Conservation (phyloP, 768 basidiomycete genomes). For the Amanita muscaria region DNA sequence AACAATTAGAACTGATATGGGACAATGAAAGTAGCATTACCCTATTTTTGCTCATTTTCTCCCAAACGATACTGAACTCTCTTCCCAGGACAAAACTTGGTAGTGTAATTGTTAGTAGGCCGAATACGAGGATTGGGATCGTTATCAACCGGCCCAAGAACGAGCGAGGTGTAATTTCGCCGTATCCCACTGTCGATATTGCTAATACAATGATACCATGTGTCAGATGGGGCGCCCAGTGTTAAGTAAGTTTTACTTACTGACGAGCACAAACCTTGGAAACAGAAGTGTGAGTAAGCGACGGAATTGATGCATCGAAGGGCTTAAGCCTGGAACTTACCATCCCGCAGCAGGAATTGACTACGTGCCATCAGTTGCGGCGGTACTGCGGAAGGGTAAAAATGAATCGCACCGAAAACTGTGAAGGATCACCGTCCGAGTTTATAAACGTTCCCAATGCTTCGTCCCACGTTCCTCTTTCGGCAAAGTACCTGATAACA, state of each 20-base stretch:
- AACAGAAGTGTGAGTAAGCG: background rate
- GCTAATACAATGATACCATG: slow-evolving; percentile 31
- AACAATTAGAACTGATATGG: background rate
- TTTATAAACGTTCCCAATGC: slow-evolving; percentile 75
- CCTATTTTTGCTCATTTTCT: slow-evolving; percentile 50
- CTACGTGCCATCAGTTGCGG: slow-evolving; percentile 13
- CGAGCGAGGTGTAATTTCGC: slow-evolving; percentile 84
- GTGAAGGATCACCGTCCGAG: slow-evolving; percentile 73
- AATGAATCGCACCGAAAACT: slow-evolving; percentile 50
- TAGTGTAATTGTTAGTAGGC: slow-evolving; percentile 80
- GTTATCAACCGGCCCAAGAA: slow-evolving; percentile 83
- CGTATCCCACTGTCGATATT: slow-evolving; percentile 86
- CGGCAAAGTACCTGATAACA: slow-evolving; percentile 78
- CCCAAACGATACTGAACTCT: slow-evolving; percentile 89
- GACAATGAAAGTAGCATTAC: background rate
- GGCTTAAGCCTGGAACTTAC: slow-evolving; percentile 46
- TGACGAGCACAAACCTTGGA: slow-evolving; percentile 64
- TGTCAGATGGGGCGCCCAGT: background rate
- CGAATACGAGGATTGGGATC: slow-evolving; percentile 79
- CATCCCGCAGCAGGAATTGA: slow-evolving; percentile 44
- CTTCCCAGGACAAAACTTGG: slow-evolving; percentile 88
- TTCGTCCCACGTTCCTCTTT: slow-evolving; percentile 86
- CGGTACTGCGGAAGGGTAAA: background rate
- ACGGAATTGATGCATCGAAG: slow-evolving; percentile 5
- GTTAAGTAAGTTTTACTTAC: slow-evolving; percentile 36